Percentiles rank a stretch among this genome's conserved stretches.
Conservation (phyloP, 495 filamentous ascomycete genomes). For the Aspergillus asperescens region DNA sequence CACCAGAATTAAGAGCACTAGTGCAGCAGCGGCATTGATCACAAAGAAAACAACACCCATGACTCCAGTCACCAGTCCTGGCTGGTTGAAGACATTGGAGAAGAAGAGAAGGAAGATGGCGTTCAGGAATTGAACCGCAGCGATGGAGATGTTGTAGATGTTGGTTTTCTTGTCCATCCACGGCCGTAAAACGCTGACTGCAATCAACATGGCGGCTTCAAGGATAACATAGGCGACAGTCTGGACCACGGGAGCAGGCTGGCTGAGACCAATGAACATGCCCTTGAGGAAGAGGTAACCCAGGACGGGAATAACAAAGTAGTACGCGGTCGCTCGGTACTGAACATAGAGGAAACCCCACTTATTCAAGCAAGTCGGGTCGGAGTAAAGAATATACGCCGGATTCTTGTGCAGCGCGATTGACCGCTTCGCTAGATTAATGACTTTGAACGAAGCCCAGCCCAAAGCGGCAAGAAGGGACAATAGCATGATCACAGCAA, state of each 20-base stretch:
- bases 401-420: slow-evolving; percentile 92
- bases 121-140: slow-evolving; percentile 84
- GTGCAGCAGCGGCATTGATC: slow-evolving; percentile 79
- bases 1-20: slow-evolving; percentile 82
- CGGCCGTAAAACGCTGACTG: slow-evolving; percentile 72
- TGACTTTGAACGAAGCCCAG: slow-evolving; percentile 87
- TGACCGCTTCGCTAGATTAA: slow-evolving; percentile 80
- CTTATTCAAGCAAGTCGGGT: slow-evolving; percentile 87
- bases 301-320: slow-evolving; percentile 84
- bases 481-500: slow-evolving; percentile 86
- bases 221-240: slow-evolving; percentile 81
- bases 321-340: slow-evolving; percentile 94
- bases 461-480: slow-evolving; percentile 72
- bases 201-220: slow-evolving; percentile 76
- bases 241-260: slow-evolving; percentile 68
- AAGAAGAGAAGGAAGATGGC: slow-evolving; percentile 80
- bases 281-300: slow-evolving; percentile 77
- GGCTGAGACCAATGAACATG: slow-evolving; percentile 85
- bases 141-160: slow-evolving; percentile 91
- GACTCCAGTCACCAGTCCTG: slow-evolving; percentile 82
- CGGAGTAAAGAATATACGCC: slow-evolving; percentile 95
- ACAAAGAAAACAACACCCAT: slow-evolving; percentile 95
- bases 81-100: slow-evolving; percentile 78
- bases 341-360: slow-evolving; percentile 99
- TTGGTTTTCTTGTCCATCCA: slow-evolving; percentile 99